A percentile compares a stretch with the other conserved stretches of the same genome.
These are phyloP conservation scores for Coelastrella sp. DNA, from an alignment of 139 green algal species.

Conservation along the genomic window DNA sequence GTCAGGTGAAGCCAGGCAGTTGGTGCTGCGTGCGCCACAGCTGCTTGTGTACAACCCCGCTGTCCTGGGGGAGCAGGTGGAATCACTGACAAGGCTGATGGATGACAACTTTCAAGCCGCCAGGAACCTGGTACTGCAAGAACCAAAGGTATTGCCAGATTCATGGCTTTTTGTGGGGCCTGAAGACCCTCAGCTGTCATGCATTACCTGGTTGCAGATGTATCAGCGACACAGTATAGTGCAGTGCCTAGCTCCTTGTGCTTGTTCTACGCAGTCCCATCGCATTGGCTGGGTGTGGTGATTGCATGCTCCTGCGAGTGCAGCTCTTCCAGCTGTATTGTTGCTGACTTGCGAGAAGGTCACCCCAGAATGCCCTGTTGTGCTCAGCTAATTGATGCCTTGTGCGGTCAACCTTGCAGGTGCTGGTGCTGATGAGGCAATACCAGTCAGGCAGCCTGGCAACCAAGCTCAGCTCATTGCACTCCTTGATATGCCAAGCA, in stretches of 20 bases:
- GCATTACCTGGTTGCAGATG: background rate
- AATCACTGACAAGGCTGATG: background rate
- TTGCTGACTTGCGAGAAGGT: background rate
- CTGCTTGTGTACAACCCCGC: background rate
- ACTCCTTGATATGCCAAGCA: background rate
- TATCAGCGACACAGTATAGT: no score
- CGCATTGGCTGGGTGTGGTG: background rate
- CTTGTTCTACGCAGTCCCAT: no score
- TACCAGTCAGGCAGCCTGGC: background rate
- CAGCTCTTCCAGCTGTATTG: background rate
- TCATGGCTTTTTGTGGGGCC: no score
- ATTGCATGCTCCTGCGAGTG: background rate
- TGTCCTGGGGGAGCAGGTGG: background rate
- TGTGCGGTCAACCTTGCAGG: background rate
- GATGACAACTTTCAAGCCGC: background rate
- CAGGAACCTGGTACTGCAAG: background rate
- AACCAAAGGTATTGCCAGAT: background rate
- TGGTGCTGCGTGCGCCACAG: slow-evolving; percentile 9
- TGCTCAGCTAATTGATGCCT: background rate
- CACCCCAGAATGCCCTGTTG: no score
- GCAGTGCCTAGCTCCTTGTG: no score
- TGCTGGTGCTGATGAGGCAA: background rate
- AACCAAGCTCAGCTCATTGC: background rate
- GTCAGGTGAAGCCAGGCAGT: background rate
- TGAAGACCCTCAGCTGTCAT: no score